Evolutionary conservation across 2,329 filamentous ascomycete species (phyloP).

Genomic region (Verticillium alfalfae): DNA sequence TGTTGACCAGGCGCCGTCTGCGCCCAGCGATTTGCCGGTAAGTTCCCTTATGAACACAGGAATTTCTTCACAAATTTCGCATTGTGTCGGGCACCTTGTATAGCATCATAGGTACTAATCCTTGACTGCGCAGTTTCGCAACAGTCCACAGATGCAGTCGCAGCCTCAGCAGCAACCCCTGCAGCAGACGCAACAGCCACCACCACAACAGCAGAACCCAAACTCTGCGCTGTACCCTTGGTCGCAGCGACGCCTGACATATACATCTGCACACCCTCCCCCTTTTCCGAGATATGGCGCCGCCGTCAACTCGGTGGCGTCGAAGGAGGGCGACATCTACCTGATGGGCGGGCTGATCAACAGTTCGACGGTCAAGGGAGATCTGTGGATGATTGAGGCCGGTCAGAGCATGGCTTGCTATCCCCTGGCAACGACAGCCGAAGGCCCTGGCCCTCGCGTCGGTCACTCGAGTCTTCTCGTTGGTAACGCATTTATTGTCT

Average conservation of each 20-base stretch:
- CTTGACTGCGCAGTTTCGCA: neutral
- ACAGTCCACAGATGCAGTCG: neutral
- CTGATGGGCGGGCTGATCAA: slow-evolving; percentile 96
- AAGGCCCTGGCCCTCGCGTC: slow-evolving; percentile 90
- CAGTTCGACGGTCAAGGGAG: slow-evolving; percentile 91
- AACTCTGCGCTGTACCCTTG: slow-evolving; percentile 89
- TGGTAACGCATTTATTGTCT: slow-evolving; percentile 98
- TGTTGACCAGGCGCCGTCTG: slow-evolving; percentile 38
- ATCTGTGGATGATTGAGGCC: slow-evolving; percentile 96
- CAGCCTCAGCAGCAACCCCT: neutral
- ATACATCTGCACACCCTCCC: slow-evolving; percentile 73
- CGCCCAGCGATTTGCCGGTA: slow-evolving; percentile 32
- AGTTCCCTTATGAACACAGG: slow-evolving; percentile 15
- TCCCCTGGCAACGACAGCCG: slow-evolving; percentile 83
- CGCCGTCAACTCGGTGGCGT: slow-evolving; percentile 85
- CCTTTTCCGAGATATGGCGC: slow-evolving; percentile 97
- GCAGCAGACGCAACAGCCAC: slow-evolving; percentile 4
- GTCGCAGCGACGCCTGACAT: slow-evolving; percentile 85
- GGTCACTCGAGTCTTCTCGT: slow-evolving; percentile 91
- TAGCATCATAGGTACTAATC: neutral
- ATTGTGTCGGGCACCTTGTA: neutral
- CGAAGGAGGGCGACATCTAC: slow-evolving; percentile 95
- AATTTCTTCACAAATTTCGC: neutral
- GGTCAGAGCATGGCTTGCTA: slow-evolving; percentile 85
- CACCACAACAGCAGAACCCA: slow-evolving; percentile 32